Percentiles rank a stretch among this genome's conserved stretches.
Conservation (phyloP, 2,329 filamentous ascomycete genomes). For the Sporothrix protearum region DNA sequence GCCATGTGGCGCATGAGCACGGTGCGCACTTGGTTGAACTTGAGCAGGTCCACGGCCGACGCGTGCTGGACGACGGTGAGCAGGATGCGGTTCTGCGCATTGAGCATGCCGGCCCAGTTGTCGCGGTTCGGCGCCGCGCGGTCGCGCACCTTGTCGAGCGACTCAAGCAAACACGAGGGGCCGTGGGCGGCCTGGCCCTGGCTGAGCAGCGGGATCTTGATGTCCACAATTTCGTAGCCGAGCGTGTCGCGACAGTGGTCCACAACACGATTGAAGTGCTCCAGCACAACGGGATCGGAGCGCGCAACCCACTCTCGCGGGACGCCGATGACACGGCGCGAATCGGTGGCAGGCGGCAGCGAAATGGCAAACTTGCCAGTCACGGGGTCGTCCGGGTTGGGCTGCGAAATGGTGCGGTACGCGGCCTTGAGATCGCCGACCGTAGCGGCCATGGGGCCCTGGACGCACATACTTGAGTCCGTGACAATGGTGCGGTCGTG, state of each 20-base stretch:
- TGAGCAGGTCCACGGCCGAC: constrained; percentile 65
- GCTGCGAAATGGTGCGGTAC: constrained; percentile 75
- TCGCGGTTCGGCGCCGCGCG: constrained; percentile 42
- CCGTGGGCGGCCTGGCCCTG: constrained; percentile 75
- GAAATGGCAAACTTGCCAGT: constrained; percentile 63
- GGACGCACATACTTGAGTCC: constrained; percentile 56
- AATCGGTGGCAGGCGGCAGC: constrained; percentile 33
- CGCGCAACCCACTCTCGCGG: constrained; percentile 66
- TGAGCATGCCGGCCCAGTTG: constrained; percentile 54
- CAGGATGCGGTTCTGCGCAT: constrained; percentile 66
- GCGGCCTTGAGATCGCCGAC: constrained; percentile 74
- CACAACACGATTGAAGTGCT: constrained; percentile 60
- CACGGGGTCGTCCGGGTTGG: constrained; percentile 59
- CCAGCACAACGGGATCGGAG: constrained; percentile 60
- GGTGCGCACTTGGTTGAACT: constrained; percentile 68
- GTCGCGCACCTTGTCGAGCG: constrained; percentile 47
- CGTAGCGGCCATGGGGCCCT: constrained; percentile 71
- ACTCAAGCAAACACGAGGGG: constrained; percentile 72
- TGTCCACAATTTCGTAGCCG: constrained; percentile 52
- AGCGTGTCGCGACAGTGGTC: constrained; percentile 51
- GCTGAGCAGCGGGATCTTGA: constrained; percentile 62
- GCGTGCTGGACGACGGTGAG: constrained; percentile 63
- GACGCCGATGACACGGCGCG: constrained; percentile 61
- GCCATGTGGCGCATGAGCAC: constrained; percentile 77
- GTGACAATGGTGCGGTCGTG: constrained; percentile 64